These are phyloP conservation scores for Suillus plorans DNA, from an alignment of 768 basidiomycete species.

Conservation along the genomic window DNA sequence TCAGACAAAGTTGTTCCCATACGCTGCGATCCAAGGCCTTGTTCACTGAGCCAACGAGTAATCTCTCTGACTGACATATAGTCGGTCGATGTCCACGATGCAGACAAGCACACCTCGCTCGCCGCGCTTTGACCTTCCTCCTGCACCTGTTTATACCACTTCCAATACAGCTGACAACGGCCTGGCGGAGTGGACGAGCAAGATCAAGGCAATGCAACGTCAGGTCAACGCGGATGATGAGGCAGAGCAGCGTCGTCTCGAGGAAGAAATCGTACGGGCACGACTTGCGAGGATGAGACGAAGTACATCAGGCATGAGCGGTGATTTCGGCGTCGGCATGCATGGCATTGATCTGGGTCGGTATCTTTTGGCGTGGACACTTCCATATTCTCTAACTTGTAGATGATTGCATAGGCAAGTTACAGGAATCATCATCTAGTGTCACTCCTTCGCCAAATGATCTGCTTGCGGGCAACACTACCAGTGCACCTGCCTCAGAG, in stretches of 20 bases:
- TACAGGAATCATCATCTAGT: slow-evolving; percentile 16
- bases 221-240: slow-evolving; percentile 84
- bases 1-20: slow-evolving; percentile 1
- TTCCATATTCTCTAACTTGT: not conserved
- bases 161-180: slow-evolving; percentile 49
- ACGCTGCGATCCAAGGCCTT: not conserved
- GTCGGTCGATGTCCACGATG: slow-evolving; percentile 23
- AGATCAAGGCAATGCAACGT: slow-evolving; percentile 76
- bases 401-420: slow-evolving; percentile 18
- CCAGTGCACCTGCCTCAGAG: slow-evolving; percentile 2
- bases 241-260: slow-evolving; percentile 67
- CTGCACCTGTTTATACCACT: slow-evolving; percentile 23
- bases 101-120: slow-evolving; percentile 26
- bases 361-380: slow-evolving; percentile 17
- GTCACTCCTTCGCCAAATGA: slow-evolving; percentile 10
- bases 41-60: not conserved
- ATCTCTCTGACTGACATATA: not conserved
- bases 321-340: slow-evolving; percentile 39
- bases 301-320: slow-evolving; percentile 33
- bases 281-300: slow-evolving; percentile 45
- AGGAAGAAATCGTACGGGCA: slow-evolving; percentile 52
- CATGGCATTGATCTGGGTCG: slow-evolving; percentile 32
- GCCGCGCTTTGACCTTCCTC: slow-evolving; percentile 39
- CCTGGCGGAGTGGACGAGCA: slow-evolving; percentile 80
- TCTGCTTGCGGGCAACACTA: slow-evolving; percentile 10